phyloP scores from a whole-genome alignment of 164 flowering plant species.

The Taxillus chinensis region DNA sequence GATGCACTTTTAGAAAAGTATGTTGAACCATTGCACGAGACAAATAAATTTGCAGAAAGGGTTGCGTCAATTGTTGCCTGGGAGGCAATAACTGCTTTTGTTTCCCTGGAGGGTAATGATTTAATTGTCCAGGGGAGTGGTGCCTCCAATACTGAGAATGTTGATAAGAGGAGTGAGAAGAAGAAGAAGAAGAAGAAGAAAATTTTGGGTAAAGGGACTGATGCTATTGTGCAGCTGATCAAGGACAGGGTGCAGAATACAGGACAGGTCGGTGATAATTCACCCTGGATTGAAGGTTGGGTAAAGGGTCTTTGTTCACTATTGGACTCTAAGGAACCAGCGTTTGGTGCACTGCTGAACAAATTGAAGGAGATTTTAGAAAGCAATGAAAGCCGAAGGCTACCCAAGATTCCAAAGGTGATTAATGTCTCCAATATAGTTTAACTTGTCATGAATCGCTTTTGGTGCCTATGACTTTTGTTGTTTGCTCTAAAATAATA shows the following conservation, averaged over 20 bases:
- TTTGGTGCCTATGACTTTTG: no score
- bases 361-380: constrained; percentile 70
- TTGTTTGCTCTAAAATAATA: no score
- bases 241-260: constrained; percentile 35
- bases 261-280: constrained; percentile 11
- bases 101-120: constrained; percentile 38
- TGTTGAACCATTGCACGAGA: constrained; percentile 25
- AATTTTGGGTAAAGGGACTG: constrained; percentile 75
- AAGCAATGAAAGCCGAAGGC: constrained; percentile 76
- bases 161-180: constrained; percentile 43
- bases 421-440: not conserved
- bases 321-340: constrained; percentile 43
- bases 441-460: no score
- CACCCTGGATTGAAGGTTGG: constrained; percentile 22
- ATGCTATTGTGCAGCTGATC: constrained; percentile 40
- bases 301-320: constrained; percentile 27
- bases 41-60: constrained; percentile 24
- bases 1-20: constrained; percentile 21
- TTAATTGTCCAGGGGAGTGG: constrained; percentile 10
- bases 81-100: constrained; percentile 57
- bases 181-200: constrained; percentile 58
- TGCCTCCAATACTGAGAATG: constrained; percentile 15
- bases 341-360: constrained; percentile 33
- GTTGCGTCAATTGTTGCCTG: constrained; percentile 51
- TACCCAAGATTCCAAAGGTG: constrained; percentile 89